Conservation (phyloP, 148 eudicot species). For the Bassia scoparia region DNA sequence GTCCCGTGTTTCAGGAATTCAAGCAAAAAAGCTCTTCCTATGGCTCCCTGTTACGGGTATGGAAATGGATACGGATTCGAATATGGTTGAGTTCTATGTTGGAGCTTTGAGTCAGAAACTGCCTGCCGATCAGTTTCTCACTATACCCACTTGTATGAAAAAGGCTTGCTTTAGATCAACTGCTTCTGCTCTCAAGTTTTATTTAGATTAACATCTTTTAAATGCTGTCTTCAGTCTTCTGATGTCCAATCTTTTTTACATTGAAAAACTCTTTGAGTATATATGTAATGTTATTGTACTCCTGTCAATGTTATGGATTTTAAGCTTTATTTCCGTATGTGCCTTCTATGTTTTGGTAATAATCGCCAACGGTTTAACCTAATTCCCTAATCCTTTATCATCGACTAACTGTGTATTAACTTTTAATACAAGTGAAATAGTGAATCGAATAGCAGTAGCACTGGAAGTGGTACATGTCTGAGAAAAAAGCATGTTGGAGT, state of each 20-base stretch:
- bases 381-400: too few relatives aligned
- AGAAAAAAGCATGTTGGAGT: too few relatives aligned
- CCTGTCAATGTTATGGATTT: too few relatives aligned
- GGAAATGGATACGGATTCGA: slow-evolving; percentile 36
- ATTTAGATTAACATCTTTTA: background rate
- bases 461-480: too few relatives aligned
- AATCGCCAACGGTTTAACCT: too few relatives aligned
- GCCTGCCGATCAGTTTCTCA: slow-evolving; percentile 55
- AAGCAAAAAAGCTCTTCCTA: slow-evolving; percentile 61
- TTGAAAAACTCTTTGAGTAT: background rate
- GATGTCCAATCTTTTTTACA: background rate
- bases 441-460: too few relatives aligned
- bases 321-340: too few relatives aligned
- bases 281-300: too few relatives aligned
- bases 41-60: slow-evolving; percentile 71
- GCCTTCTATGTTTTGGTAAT: too few relatives aligned
- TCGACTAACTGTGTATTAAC: too few relatives aligned
- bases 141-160: slow-evolving; percentile 47
- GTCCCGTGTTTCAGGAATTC: slow-evolving; percentile 62
- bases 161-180: slow-evolving; percentile 20
- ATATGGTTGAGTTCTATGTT: slow-evolving; percentile 55
- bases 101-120: slow-evolving; percentile 60
- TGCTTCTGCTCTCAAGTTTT: background rate
- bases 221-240: background rate
- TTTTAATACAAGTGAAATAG: too few relatives aligned